Base-by-base conservation (phyloP, 2,329 filamentous ascomycete species). In the Elsinoe fawcettii region DNA sequence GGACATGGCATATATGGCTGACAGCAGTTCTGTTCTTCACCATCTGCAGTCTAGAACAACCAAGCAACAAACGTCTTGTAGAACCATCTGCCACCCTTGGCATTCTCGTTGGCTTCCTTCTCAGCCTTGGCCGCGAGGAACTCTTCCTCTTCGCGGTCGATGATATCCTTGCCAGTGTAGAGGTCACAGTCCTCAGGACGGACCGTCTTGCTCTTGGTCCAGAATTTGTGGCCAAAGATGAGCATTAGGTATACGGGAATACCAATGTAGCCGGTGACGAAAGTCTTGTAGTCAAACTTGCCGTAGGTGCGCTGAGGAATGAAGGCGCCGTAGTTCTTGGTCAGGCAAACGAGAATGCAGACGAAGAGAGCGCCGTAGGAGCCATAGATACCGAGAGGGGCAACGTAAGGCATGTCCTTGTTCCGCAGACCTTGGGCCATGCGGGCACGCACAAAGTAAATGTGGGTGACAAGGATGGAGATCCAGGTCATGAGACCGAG, bases 251-350 rank as follows among this genome's bases (percentile, higher is more conserved):
- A 91, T 20, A 91, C 70, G 1, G 87, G 87, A 63, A 91, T 90
- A 53, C 87, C 87, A 6, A 87, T 74, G 69, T 90, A 90, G 23
- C 85, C 85, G 0, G 85, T 89, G 69, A 91, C 81, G 71, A 91
- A 90, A 65, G 80, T 84, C 75, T 86, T 84, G 76, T 87, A 87
- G 70, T 87, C 81, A 62, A 88, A 88, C 53, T 75, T 75, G 55
- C 77, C 77, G 58, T 77, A 75, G 63, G 74, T 66, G 64, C 69
- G 60, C 41, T 65, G 70, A 59, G 69, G 71, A 2, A 82, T 76
- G 70, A 93, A 93, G 59, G 86, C 84, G 57, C 81, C 77, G 71
- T 83, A 93, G 77, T 90, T 91, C 80, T 93, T 95, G 66, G 88
- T 92, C 54, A 95, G 67, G 1, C 86, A 81, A 60, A 93, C 87